phyloP scores from a whole-genome alignment of 441 rosid species.

The Populus trichocarpa region DNA sequence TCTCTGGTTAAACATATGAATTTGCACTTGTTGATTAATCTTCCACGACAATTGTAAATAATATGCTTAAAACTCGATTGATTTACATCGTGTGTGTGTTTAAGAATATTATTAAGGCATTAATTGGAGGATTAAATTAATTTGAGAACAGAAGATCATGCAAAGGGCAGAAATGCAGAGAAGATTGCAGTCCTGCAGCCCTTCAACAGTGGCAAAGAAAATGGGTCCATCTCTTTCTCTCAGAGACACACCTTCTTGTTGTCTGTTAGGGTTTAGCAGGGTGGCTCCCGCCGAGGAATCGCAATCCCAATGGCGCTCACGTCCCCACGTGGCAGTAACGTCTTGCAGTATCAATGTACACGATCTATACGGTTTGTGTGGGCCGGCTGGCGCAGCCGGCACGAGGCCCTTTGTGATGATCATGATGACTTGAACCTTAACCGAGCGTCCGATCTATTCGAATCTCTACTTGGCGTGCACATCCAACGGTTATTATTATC shows the following conservation, averaged over 20 bases:
- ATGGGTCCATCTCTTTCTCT: neutral
- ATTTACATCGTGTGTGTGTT: too few species aligned
- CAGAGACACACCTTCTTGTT: neutral
- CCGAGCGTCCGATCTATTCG: slow-evolving; percentile 4
- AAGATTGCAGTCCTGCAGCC: neutral
- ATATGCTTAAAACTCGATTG: too few species aligned
- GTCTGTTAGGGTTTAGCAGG: neutral
- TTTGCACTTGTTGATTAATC: too few species aligned
- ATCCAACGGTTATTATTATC: slow-evolving; percentile 24
- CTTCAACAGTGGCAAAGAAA: neutral
- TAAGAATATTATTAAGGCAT: too few species aligned
- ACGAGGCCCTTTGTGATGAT: neutral
- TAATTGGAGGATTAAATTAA: neutral
- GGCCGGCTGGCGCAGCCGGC: slow-evolving; percentile 8
- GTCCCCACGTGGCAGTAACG: slow-evolving; percentile 5
- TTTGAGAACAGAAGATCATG: neutral
- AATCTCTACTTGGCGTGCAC: slow-evolving; percentile 26
- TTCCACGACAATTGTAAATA: too few species aligned
- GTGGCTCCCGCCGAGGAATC: neutral
- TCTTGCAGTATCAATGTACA: too few species aligned
- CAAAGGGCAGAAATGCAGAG: neutral
- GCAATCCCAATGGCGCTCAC: neutral
- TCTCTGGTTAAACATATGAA: too few species aligned
- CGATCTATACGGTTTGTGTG: neutral
- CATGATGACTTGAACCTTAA: slow-evolving; percentile 4